Evolutionary conservation across 73 alveolate species (phyloP).

Genomic region (Paraurostyla sp.): DNA sequence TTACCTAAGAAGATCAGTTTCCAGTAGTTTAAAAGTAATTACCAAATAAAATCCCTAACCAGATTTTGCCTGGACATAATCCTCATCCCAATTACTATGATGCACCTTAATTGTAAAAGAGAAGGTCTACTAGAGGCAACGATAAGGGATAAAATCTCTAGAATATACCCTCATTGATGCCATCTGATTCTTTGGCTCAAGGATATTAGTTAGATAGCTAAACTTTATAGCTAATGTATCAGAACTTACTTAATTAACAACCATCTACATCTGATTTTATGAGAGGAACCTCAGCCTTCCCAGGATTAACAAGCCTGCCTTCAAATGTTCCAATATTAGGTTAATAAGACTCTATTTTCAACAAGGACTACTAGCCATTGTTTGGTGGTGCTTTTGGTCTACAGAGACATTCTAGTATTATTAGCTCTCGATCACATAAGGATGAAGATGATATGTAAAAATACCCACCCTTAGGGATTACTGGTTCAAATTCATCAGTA

Average conservation of each 20-base stretch:
- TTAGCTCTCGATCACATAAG: background rate
- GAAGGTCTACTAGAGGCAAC: conserved; percentile 13
- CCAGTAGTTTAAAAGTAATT: background rate
- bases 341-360: background rate
- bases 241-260: background rate
- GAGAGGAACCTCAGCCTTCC: background rate
- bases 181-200: background rate
- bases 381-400: background rate
- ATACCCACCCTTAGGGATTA: background rate
- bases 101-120: background rate
- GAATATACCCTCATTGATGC: background rate
- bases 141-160: background rate
- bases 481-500: background rate
- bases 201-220: background rate
- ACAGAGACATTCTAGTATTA: background rate
- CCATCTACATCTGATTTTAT: background rate
- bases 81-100: background rate
- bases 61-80: background rate
- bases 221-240: background rate
- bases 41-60: background rate
- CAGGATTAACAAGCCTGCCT: background rate
- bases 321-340: background rate
- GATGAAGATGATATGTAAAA: background rate
- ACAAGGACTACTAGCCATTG: background rate
- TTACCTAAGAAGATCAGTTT: background rate